Evolutionary conservation across 495 filamentous ascomycete species (phyloP).

Genomic region (Terfezia claveryi): DNA sequence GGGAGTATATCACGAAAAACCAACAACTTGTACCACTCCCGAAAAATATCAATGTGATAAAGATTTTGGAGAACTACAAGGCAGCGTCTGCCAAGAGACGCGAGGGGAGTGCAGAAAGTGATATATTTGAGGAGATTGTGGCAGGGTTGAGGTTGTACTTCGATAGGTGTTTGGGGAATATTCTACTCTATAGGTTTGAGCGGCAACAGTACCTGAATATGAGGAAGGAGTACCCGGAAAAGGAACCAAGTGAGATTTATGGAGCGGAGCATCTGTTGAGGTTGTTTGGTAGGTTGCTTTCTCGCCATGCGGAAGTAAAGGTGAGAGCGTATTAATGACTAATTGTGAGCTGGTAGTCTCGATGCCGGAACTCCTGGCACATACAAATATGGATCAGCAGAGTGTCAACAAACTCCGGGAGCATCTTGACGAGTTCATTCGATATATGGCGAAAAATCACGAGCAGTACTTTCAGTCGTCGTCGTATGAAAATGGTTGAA

Average conservation of each 20-base stretch:
- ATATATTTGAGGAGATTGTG: slow-evolving; percentile 75
- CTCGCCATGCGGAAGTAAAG: not conserved
- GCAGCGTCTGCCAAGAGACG: slow-evolving; percentile 40
- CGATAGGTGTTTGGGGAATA: slow-evolving; percentile 59
- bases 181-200: slow-evolving; percentile 84
- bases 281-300: slow-evolving; percentile 48
- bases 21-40: slow-evolving; percentile 67
- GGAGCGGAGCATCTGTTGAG: slow-evolving; percentile 78
- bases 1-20: slow-evolving; percentile 95
- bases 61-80: slow-evolving; percentile 61
- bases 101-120: slow-evolving; percentile 41
- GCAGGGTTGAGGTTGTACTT: slow-evolving; percentile 78
- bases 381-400: slow-evolving; percentile 92
- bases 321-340: too few species aligned
- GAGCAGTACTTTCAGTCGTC: slow-evolving; percentile 50
- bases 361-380: slow-evolving; percentile 79
- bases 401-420: slow-evolving; percentile 69
- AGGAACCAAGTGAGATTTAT: slow-evolving; percentile 55
- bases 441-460: slow-evolving; percentile 56
- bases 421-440: slow-evolving; percentile 58
- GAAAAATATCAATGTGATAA: slow-evolving; percentile 44
- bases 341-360: slow-evolving; percentile 33
- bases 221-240: slow-evolving; percentile 35
- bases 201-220: slow-evolving; percentile 61
- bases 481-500: slow-evolving; percentile 42